Evolutionary conservation across 2,329 filamentous ascomycete species (phyloP).

Genomic region (Aspergillus versicolor): DNA sequence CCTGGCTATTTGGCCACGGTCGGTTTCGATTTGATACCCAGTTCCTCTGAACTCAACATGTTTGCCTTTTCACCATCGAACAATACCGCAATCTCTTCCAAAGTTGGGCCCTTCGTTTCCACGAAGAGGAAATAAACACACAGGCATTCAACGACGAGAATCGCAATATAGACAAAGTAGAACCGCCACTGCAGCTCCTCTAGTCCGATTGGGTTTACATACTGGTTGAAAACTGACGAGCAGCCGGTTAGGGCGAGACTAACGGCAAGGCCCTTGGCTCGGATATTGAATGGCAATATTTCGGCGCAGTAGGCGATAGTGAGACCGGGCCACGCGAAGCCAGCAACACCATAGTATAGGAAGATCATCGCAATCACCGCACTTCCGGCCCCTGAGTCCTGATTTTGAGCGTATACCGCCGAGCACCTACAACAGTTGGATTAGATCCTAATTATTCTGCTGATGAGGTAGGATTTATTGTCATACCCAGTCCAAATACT

Average conservation of each 20-base stretch:
- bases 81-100: constrained; percentile 38
- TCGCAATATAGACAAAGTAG: constrained; percentile 38
- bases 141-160: constrained; percentile 29
- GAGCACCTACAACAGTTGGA: constrained; percentile 28
- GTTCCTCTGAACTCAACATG: constrained; percentile 6
- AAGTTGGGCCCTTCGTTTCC: constrained; percentile 32
- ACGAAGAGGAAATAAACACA: constrained; percentile 38
- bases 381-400: constrained; percentile 20
- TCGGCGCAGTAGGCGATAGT: constrained; percentile 46
- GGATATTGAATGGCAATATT: constrained; percentile 51
- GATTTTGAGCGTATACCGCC: constrained; percentile 33
- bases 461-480: not conserved
- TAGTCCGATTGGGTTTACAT: constrained; percentile 33
- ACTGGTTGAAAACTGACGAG: constrained; percentile 35
- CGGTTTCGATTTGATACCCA: constrained; percentile 12
- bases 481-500: constrained; percentile 37
- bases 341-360: constrained; percentile 35
- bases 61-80: constrained; percentile 21
- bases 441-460: not conserved
- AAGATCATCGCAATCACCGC: constrained; percentile 33
- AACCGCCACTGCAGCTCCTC: constrained; percentile 35
- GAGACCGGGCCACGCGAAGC: constrained; percentile 20
- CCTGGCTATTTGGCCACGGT: not conserved
- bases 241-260: constrained; percentile 19
- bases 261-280: constrained; percentile 47